Evolutionary conservation across 1,284 basidiomycete species (phyloP).

Genomic region (Garcileccinum viscosum): DNA sequence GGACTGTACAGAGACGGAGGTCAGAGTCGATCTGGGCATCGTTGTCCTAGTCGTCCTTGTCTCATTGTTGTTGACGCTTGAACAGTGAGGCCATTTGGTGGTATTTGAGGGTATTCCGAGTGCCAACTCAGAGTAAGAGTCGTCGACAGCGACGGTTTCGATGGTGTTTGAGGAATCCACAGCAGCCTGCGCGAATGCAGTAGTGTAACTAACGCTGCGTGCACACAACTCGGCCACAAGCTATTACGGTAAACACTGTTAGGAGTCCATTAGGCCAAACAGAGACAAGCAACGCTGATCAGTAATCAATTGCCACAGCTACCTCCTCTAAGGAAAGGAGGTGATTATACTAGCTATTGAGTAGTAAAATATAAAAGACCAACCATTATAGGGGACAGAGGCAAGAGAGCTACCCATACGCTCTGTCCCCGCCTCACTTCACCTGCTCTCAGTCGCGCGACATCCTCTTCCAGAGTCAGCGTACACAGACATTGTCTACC

Average conservation of each 20-base stretch:
- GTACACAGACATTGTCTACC: constrained; percentile 41
- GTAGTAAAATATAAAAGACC: too few species aligned
- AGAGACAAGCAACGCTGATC: too few species aligned
- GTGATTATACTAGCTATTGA: too few species aligned
- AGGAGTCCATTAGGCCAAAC: too few species aligned
- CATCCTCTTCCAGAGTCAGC: constrained; percentile 45
- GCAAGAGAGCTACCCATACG: too few species aligned
- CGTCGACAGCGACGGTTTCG: constrained; percentile 70
- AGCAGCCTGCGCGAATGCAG: background rate
- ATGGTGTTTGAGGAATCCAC: background rate
- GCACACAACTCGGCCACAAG: too few species aligned
- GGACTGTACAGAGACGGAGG: constrained; percentile 83
- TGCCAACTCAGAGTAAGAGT: background rate
- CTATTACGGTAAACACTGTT: too few species aligned
- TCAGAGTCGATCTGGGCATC: constrained; percentile 76
- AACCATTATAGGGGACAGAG: too few species aligned
- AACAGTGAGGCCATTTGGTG: constrained; percentile 38
- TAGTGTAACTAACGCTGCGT: too few species aligned
- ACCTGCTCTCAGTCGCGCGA: constrained; percentile 42
- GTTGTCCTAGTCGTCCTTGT: constrained; percentile 63
- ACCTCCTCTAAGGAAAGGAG: too few species aligned
- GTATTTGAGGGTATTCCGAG: constrained; percentile 46
- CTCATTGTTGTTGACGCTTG: constrained; percentile 37
- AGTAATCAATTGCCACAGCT: too few species aligned
- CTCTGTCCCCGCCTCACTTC: too few species aligned